Base-by-base conservation (phyloP, 805 yeast species). In the Candida pini region DNA sequence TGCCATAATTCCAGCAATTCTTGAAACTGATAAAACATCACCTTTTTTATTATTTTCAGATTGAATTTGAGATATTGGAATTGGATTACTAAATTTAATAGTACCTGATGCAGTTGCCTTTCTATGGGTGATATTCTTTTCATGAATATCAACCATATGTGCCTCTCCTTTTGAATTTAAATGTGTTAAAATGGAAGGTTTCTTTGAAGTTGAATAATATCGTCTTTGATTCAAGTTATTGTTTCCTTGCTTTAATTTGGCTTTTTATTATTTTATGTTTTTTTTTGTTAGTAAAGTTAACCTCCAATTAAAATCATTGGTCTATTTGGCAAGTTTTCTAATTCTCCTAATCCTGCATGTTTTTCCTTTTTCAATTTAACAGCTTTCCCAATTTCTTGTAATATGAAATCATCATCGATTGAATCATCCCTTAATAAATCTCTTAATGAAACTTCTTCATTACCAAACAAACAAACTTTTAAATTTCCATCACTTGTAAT, bases 231-330 rank as follows among this genome's bases (percentile, higher is more conserved):
- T n/a, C n/a, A n/a, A n/a, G n/a, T n/a, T n/a, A n/a, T n/a, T n/a
- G n/a, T n/a, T n/a, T n/a, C n/a, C n/a, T n/a, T n/a, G n/a, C n/a
- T n/a, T n/a, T 19, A 28, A n/a, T 28, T 13, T 19, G 21, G n/a
- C 9, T 7, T 26, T 3, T 26, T 13, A n/a, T 6, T 26, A 9
- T 15, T 12, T 15, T 9, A 8, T 12, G 14, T 5, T 15, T 10
- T 28, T 8, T n/a, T n/a, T n/a, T n/a, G 25, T 22, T 22, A 22
- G 25, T 22, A 22, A 5, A 43, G 48, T 54, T 47, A 72, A 54
- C 78, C 78, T 43, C 78, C 78, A 37, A 73, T 73, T 40, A 73
- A 48, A 26, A 73, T 70, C 78, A 73, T 73, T 7, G 78, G 78
- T 36, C 78, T 49, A 48, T 73, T 73, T 27, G 71, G 66, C 56